phyloP scores from a whole-genome alignment of 2,329 filamentous ascomycete species.

The Gnomoniopsis smithogilvyi region DNA sequence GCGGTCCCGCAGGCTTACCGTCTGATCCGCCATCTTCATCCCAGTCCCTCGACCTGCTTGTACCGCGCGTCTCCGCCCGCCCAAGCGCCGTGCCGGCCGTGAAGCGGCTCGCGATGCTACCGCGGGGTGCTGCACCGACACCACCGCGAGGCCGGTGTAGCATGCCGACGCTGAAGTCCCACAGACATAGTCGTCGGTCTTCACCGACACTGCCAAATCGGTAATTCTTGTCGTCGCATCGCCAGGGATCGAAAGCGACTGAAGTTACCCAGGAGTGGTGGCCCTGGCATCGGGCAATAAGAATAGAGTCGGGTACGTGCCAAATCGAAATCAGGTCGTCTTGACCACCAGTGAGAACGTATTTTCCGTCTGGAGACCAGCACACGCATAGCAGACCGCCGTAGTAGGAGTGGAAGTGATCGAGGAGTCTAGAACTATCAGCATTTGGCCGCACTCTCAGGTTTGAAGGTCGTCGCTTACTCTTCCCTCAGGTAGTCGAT shows the following conservation, averaged over 20 bases:
- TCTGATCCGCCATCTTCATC: conserved; percentile 37
- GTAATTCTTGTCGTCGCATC: conserved; percentile 93
- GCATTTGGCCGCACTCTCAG: neutral
- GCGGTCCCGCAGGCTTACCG: conserved; percentile 57
- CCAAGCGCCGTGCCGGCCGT: conserved; percentile 38
- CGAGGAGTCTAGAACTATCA: conserved; percentile 61
- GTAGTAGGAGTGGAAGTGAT: conserved; percentile 88
- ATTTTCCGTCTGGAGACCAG: conserved; percentile 97
- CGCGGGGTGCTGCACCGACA: conserved; percentile 37
- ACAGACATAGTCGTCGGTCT: conserved; percentile 84
- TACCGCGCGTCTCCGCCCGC: conserved; percentile 61
- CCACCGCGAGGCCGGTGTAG: conserved; percentile 76
- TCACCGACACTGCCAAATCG: conserved; percentile 95
- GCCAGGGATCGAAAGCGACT: conserved; percentile 94
- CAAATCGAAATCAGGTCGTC: conserved; percentile 96
- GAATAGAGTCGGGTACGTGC: conserved; percentile 77
- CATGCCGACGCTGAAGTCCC: conserved; percentile 98
- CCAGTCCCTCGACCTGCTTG: conserved; percentile 47
- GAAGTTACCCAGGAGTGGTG: conserved; percentile 95
- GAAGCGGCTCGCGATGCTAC: conserved; percentile 50
- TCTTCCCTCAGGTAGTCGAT: conserved; percentile 91
- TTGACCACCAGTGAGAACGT: conserved; percentile 91
- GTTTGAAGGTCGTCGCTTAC: conserved; percentile 44
- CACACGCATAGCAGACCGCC: conserved; percentile 89
- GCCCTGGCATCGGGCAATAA: conserved; percentile 90